These are phyloP conservation scores for Aspergillus sp. DNA, from an alignment of 2,329 filamentous ascomycete genomes.

Conservation along the genomic window DNA sequence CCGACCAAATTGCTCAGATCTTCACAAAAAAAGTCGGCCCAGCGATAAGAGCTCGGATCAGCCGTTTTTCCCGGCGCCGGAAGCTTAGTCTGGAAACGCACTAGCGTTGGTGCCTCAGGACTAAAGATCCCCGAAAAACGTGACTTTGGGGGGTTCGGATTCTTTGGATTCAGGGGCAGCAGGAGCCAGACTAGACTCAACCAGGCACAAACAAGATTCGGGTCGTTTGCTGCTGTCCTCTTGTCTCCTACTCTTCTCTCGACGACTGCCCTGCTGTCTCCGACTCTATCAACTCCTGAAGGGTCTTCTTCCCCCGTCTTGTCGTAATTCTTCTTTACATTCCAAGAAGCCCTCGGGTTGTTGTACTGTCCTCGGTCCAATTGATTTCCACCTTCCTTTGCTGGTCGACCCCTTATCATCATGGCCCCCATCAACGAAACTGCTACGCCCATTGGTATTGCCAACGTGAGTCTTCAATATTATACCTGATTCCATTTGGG, in stretches of 20 bases:
- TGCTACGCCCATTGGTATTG: slow-evolving; percentile 69
- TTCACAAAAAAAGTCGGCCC: slow-evolving; percentile 21
- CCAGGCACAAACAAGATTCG: slow-evolving; percentile 17
- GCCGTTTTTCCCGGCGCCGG: slow-evolving; percentile 27
- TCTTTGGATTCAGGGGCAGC: slow-evolving; percentile 35
- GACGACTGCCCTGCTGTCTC: slow-evolving; percentile 1
- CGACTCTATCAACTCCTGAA: slow-evolving; percentile 1
- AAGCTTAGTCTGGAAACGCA: slow-evolving; percentile 23
- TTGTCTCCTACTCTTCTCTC: slow-evolving; percentile 3
- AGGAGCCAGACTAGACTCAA: slow-evolving; percentile 19
- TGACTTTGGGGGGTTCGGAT: slow-evolving; percentile 8
- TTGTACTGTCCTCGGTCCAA: slow-evolving; percentile 18
- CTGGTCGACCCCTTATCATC: slow-evolving; percentile 25
- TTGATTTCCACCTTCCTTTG: slow-evolving; percentile 12
- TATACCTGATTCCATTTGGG: background rate
- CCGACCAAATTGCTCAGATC: slow-evolving; percentile 2
- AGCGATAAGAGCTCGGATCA: slow-evolving; percentile 28
- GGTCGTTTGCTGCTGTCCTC: slow-evolving; percentile 2
- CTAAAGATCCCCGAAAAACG: slow-evolving; percentile 2
- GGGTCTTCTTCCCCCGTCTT: background rate
- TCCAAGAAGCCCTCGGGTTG: background rate
- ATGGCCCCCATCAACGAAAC: slow-evolving; percentile 62
- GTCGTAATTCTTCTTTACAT: background rate
- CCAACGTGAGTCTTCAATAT: slow-evolving; percentile 58
- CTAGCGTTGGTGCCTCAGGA: slow-evolving; percentile 26